A percentile compares a stretch with the other conserved stretches of the same genome.
phyloP scores from a whole-genome alignment of 2,329 filamentous ascomycete species.

The Arthrobotrys sphaeroides region DNA sequence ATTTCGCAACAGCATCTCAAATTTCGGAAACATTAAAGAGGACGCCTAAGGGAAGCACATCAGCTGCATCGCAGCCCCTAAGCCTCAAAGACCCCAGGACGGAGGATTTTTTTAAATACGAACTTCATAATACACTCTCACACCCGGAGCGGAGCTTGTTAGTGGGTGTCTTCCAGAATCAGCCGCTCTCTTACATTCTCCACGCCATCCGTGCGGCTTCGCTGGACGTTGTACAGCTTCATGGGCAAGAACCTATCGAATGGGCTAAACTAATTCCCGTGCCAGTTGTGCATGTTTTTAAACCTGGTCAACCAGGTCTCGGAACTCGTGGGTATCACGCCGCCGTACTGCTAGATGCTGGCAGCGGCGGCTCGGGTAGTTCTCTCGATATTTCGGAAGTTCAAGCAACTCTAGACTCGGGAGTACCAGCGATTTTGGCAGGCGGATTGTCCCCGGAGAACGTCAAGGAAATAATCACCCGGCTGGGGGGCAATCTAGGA shows the following conservation, averaged over 20 bases:
- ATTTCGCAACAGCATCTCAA: slow-evolving; percentile 77
- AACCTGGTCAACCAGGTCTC: slow-evolving; percentile 69
- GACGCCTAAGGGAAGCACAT: slow-evolving; percentile 60
- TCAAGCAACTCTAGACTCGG: slow-evolving; percentile 74
- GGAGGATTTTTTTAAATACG: slow-evolving; percentile 55
- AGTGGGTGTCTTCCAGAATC: slow-evolving; percentile 93
- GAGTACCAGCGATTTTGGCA: slow-evolving; percentile 81
- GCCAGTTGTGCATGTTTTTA: slow-evolving; percentile 87
- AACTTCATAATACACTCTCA: slow-evolving; percentile 67
- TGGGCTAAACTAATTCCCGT: slow-evolving; percentile 91
- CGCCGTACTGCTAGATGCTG: slow-evolving; percentile 85
- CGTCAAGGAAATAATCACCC: slow-evolving; percentile 72
- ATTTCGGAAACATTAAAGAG: slow-evolving; percentile 82
- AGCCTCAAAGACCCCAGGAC: slow-evolving; percentile 20
- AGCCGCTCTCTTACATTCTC: slow-evolving; percentile 83
- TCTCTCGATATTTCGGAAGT: slow-evolving; percentile 77
- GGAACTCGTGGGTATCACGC: slow-evolving; percentile 75
- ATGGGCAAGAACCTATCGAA: slow-evolving; percentile 90
- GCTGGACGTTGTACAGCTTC: slow-evolving; percentile 90
- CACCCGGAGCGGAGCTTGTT: slow-evolving; percentile 74
- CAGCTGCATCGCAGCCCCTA: slow-evolving; percentile 59
- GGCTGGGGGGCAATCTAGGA: slow-evolving; percentile 74
- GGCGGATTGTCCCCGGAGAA: slow-evolving; percentile 85
- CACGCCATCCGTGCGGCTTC: slow-evolving; percentile 77
- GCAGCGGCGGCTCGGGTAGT: slow-evolving; percentile 81